Evolutionary conservation across 1,284 basidiomycete species (phyloP), one percentile per base, ranked within the genome.

Genomic region (Puccinia novopanici): DNA sequence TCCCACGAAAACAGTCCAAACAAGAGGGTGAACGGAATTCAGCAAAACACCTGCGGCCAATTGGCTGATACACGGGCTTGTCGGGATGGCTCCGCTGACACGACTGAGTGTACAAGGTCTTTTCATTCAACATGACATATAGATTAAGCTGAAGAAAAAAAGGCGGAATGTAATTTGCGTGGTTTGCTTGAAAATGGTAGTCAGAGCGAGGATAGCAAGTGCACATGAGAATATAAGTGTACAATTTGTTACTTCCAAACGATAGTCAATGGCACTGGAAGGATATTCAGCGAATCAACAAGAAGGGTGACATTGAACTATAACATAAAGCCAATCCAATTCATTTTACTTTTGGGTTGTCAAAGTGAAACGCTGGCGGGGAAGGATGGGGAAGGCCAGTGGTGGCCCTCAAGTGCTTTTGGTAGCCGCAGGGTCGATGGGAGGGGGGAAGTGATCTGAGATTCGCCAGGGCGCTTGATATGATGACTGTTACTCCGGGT

Each of bases 401-500:
- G 3, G 57, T 59, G 24, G 15, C 8, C 1, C 15, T 40, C 6
- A 63, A 8, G 37, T 37, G 34, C 34, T 1, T 40, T 63, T 63
- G 22, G 34, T 63, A 37, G 27, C 59, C 6, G 59, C 6, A 17
- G 59, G 17, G 59, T 63, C 59, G 59, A 15, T 45, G 59, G 59
- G 40, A 34, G 59, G 19, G 59, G 34, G 34, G 59, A 63, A 40
- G 59, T 63, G 17, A 34, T 63, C 13, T 40, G 59, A 63, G 30
- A 15, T 40, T 30, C 22, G 13, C 34, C 59, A 68, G 40, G 27
- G 15, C 22, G 45, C 15, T 37, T 52, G 50, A 37, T 48, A 5
- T 71, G 68, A 72, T 55, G 48, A 72, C 70, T 72, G 22, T 55
- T 55, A 54, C 70, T 55, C 12, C 70, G 24, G 34, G 70, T 30